Conservation (phyloP, 805 yeast species). For the Ogataea kodamae region DNA sequence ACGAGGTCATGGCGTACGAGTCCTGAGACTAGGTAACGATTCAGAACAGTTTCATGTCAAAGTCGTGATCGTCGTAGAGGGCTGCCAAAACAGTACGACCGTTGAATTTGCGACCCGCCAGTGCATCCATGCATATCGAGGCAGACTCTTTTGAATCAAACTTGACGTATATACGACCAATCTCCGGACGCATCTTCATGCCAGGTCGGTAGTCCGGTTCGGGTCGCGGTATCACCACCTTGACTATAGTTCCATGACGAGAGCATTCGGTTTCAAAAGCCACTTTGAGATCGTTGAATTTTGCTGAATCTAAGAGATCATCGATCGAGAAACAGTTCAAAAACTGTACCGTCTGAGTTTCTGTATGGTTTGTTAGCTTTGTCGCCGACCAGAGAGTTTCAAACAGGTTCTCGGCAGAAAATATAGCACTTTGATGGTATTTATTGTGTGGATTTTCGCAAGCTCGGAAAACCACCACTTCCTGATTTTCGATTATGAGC, state of each 20-base stretch:
- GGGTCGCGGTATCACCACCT: slow-evolving; percentile 62
- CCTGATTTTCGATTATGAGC: slow-evolving; percentile 35
- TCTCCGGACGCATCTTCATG: slow-evolving; percentile 46
- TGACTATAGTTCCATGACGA: slow-evolving; percentile 48
- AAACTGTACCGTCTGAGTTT: slow-evolving; percentile 54
- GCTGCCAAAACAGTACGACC: slow-evolving; percentile 68
- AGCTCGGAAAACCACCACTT: slow-evolving; percentile 35
- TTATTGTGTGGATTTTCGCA: slow-evolving; percentile 33
- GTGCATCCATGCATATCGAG: slow-evolving; percentile 44
- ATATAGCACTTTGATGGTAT: slow-evolving; percentile 21
- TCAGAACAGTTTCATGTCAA: slow-evolving; percentile 37
- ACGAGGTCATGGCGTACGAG: slow-evolving; percentile 26
- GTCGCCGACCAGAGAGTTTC: slow-evolving; percentile 11
- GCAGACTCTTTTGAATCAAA: slow-evolving; percentile 54
- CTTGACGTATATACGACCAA: slow-evolving; percentile 71
- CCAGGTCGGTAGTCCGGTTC: slow-evolving; percentile 33
- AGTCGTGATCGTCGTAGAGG: slow-evolving; percentile 59
- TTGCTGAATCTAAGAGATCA: slow-evolving; percentile 52
- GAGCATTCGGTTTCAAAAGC: slow-evolving; percentile 51
- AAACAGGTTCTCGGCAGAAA: slow-evolving; percentile 22
- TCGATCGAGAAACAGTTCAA: slow-evolving; percentile 63
- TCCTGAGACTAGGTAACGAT: too few relatives aligned
- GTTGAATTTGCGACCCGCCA: slow-evolving; percentile 66
- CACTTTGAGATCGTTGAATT: slow-evolving; percentile 45
- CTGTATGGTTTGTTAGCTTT: slow-evolving; percentile 19